Conservation (phyloP, 1,139 yeast species). For the Chernovozyma aurita region DNA sequence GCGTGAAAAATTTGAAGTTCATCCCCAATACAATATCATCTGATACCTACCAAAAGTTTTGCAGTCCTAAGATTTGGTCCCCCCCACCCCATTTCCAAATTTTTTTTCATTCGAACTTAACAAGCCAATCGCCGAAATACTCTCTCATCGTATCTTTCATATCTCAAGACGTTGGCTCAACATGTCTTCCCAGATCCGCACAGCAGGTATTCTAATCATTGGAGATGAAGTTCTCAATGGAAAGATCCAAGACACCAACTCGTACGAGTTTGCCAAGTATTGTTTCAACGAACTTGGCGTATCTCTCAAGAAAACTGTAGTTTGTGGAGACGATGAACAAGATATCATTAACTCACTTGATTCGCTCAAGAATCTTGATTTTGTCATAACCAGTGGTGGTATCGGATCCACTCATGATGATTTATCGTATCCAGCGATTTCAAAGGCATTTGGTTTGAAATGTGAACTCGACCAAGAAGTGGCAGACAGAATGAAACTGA, state of each 20-base stretch:
- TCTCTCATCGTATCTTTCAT: neutral
- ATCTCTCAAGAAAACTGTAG: slow-evolving; percentile 60
- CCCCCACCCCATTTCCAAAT: neutral
- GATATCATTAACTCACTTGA: slow-evolving; percentile 58
- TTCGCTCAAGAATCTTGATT: slow-evolving; percentile 35
- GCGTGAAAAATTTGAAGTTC: too few species aligned
- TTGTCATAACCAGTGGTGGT: slow-evolving; percentile 77
- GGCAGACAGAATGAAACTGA: slow-evolving; percentile 52
- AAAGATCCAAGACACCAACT: slow-evolving; percentile 78
- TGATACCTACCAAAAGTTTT: too few species aligned
- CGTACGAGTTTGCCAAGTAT: slow-evolving; percentile 62
- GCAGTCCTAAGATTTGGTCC: too few species aligned
- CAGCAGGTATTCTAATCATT: slow-evolving; percentile 54
- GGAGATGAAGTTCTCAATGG: slow-evolving; percentile 89
- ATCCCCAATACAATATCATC: too few species aligned
- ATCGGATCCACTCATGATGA: slow-evolving; percentile 92
- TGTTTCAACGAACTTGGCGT: slow-evolving; percentile 62
- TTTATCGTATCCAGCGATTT: slow-evolving; percentile 70
- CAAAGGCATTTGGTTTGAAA: slow-evolving; percentile 54
- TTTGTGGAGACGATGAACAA: slow-evolving; percentile 69
- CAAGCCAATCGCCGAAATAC: neutral
- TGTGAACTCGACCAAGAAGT: slow-evolving; percentile 53
- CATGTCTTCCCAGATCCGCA: slow-evolving; percentile 10
- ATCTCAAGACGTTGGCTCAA: neutral
- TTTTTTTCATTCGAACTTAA: neutral